Evolutionary conservation across 2,329 filamentous ascomycete species (phyloP), one percentile per base, ranked within the genome.

Genomic region (Pseudogymnoascus sp.): DNA sequence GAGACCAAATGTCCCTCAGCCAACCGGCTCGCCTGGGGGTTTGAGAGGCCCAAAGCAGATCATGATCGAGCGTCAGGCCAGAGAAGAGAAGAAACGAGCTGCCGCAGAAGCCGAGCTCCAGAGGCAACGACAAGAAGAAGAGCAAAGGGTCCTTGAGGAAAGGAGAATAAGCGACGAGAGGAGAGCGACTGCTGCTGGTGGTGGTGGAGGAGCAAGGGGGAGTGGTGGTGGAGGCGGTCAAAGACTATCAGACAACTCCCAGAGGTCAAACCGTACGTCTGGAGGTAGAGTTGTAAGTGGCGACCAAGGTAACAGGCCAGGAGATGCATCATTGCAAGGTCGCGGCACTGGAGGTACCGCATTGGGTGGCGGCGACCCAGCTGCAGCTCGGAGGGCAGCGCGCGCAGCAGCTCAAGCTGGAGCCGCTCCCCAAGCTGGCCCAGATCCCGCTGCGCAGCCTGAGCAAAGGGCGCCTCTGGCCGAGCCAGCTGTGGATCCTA

Each of bases 31-130:
- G 3, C 71, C 71, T 14, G 80, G 81, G 64, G 86, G 89, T 25
- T 89, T 97, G 64, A 85, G 88, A 68, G 92, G 92, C 36, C 93
- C 93, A 14, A 86, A 89, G 67, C 89, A 93, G 77, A 93, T 97
- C 70, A 96, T 97, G 92, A 86, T 90, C 75, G 87, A 92, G 73
- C 87, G 92, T 62, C 83, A 84, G 62, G 89, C 90, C 67, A 84
- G 92, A 65, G 91, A 95, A 74, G 84, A 88, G 25, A 80, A 87
- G 84, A 73, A 79, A 82, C 68, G 82, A 84, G 68, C 69, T 63
- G 79, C 81, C 64, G 75, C 80, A 66, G 81, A 82, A 69, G 75
- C 77, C 66, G 72, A 72, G 65, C 69, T 76, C 70, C 76, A 77
- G 68, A 75, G 73, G 66, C 68, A 30, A 38, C 79, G 83, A 65